Evolutionary conservation across 2,329 filamentous ascomycete species (phyloP).

Genomic region (Botrytis hyacinthi): DNA sequence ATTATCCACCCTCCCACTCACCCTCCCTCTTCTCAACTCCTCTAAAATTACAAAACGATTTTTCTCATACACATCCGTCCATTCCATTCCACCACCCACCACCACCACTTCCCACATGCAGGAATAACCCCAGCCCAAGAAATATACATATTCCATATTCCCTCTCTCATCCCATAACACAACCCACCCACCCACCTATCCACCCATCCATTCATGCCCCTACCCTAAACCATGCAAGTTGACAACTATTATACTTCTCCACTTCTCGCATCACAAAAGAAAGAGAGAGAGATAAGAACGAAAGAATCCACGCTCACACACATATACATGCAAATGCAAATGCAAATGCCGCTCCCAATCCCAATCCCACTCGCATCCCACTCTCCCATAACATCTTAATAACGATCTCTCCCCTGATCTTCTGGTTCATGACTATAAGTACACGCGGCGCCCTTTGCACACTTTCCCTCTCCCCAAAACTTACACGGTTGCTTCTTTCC

Average conservation of each 20-base stretch:
- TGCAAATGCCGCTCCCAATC: background rate
- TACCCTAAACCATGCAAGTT: background rate
- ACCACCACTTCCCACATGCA: background rate
- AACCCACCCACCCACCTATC: background rate
- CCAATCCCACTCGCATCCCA: background rate
- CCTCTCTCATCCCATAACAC: background rate
- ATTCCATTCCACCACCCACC: background rate
- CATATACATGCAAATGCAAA: background rate
- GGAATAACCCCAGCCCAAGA: background rate
- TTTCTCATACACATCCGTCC: background rate
- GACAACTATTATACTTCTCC: background rate
- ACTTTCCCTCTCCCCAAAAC: constrained; percentile 70
- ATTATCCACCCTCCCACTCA: background rate
- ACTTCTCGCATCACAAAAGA: background rate
- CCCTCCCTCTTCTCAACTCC: too few species aligned
- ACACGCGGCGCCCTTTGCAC: constrained; percentile 70
- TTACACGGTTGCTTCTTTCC: constrained; percentile 66
- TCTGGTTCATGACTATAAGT: constrained; percentile 65
- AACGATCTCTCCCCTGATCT: constrained; percentile 9
- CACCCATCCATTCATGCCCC: background rate
- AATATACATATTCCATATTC: background rate
- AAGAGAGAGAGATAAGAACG: background rate
- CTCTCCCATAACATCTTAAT: background rate
- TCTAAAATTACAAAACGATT: background rate
- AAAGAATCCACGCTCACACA: background rate